Evolutionary conservation across 108 stramenopile genomes (phyloP).

Genomic region (Skeletonema costatum): DNA sequence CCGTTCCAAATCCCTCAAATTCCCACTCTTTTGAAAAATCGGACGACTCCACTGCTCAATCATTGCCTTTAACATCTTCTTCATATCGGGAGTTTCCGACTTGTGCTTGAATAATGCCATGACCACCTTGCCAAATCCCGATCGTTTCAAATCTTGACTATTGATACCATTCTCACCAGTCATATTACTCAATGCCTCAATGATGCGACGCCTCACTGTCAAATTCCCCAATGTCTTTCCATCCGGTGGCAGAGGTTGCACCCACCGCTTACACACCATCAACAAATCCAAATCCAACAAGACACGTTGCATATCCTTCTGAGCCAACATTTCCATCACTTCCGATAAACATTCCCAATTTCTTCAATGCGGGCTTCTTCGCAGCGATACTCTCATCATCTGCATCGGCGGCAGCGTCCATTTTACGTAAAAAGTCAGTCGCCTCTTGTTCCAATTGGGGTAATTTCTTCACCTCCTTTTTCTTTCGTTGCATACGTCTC

Average conservation of each 20-base stretch:
- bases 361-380: slow-evolving; percentile 69
- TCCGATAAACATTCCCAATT: slow-evolving; percentile 76
- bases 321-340: slow-evolving; percentile 68
- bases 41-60: slow-evolving; percentile 93
- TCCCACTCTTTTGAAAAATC: slow-evolving; percentile 92
- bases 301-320: slow-evolving; percentile 64
- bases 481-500: slow-evolving; percentile 78
- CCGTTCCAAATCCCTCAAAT: slow-evolving; percentile 82
- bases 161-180: slow-evolving; percentile 80
- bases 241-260: slow-evolving; percentile 73
- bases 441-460: slow-evolving; percentile 78
- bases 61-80: slow-evolving; percentile 59
- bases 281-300: slow-evolving; percentile 84
- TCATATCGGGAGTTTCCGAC: slow-evolving; percentile 83
- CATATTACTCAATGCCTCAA: slow-evolving; percentile 69
- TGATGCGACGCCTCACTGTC: slow-evolving; percentile 74
- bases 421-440: slow-evolving; percentile 67
- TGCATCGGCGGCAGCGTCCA: slow-evolving; percentile 80
- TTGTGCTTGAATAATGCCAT: slow-evolving; percentile 88
- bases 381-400: slow-evolving; percentile 69
- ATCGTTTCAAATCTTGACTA: slow-evolving; percentile 71
- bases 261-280: slow-evolving; percentile 69
- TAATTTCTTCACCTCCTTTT: slow-evolving; percentile 65
- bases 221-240: slow-evolving; percentile 83
- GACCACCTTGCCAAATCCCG: slow-evolving; percentile 83